These are phyloP conservation scores for Cantharellus cinnabarinus DNA, from an alignment of 768 basidiomycete genomes.

Conservation along the genomic window DNA sequence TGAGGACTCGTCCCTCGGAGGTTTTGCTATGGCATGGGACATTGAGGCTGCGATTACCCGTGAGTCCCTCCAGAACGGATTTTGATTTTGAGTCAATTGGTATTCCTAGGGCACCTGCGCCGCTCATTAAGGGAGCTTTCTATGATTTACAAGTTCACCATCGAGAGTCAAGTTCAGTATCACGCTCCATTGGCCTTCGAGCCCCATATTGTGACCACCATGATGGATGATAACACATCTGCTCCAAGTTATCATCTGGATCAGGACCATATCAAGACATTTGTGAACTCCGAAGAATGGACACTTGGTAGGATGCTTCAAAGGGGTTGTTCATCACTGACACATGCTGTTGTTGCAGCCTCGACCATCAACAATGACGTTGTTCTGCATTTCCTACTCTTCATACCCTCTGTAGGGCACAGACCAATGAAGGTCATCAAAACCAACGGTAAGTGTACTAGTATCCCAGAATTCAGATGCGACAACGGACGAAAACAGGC, in stretches of 20 bases:
- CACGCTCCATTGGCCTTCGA: slow-evolving; percentile 77
- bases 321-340: too few species aligned
- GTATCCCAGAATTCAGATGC: neutral
- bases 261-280: slow-evolving; percentile 72
- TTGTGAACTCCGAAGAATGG: slow-evolving; percentile 95
- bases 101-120: slow-evolving; percentile 37
- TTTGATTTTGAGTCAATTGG: neutral
- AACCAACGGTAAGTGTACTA: slow-evolving; percentile 23
- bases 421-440: slow-evolving; percentile 51
- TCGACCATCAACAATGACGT: slow-evolving; percentile 87
- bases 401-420: slow-evolving; percentile 52
- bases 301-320: slow-evolving; percentile 42
- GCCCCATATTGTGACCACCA: slow-evolving; percentile 18
- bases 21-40: slow-evolving; percentile 48
- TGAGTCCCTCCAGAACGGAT: slow-evolving; percentile 19
- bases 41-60: slow-evolving; percentile 40
- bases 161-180: slow-evolving; percentile 88
- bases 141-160: slow-evolving; percentile 68
- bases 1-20: slow-evolving; percentile 59
- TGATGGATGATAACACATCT: neutral
- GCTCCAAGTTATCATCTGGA: slow-evolving; percentile 31
- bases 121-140: slow-evolving; percentile 42
- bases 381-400: slow-evolving; percentile 80
- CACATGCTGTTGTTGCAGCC: slow-evolving; percentile 26
- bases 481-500: slow-evolving; percentile 19